phyloP scores from a whole-genome alignment of 306 rosid species.

The Fragaria vesca region DNA sequence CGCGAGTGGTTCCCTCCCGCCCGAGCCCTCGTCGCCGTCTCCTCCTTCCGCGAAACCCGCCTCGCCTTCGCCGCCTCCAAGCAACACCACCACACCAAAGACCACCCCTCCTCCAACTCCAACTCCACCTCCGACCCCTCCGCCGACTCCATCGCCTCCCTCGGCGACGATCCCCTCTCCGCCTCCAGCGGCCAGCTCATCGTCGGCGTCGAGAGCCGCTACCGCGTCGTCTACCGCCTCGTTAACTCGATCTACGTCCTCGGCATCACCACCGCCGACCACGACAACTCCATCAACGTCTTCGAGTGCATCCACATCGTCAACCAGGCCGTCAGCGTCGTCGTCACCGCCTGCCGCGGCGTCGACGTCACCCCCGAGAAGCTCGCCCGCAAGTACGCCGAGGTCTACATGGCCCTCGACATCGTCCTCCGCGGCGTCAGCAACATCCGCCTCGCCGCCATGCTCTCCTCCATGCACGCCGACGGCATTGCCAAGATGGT shows the following conservation, averaged over 20 bases:
- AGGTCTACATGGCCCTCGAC: constrained; percentile 94
- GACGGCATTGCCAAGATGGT: constrained; percentile 97
- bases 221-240: constrained; percentile 83
- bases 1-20: constrained; percentile 97
- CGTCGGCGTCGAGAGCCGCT: constrained; percentile 90
- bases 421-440: constrained; percentile 88
- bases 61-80: constrained; percentile 51
- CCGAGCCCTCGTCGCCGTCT: constrained; percentile 83
- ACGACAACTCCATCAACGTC: constrained; percentile 75
- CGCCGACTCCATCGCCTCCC: constrained; percentile 52
- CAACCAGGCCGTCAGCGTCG: constrained; percentile 86
- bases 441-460: constrained; percentile 88
- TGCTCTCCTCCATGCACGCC: constrained; percentile 85
- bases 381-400: constrained; percentile 82
- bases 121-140: constrained; percentile 26
- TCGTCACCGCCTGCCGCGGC: constrained; percentile 88
- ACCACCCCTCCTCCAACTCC: background rate
- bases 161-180: constrained; percentile 86
- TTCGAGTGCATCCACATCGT: constrained; percentile 90
- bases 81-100: constrained; percentile 24
- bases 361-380: constrained; percentile 93
- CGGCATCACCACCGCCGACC: constrained; percentile 82
- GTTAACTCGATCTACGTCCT: constrained; percentile 90
- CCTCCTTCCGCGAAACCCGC: constrained; percentile 86
- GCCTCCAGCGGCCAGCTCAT: constrained; percentile 92